Conservation (phyloP, 1,284 basidiomycete genomes). For the Cystobasidium slooffiae region DNA sequence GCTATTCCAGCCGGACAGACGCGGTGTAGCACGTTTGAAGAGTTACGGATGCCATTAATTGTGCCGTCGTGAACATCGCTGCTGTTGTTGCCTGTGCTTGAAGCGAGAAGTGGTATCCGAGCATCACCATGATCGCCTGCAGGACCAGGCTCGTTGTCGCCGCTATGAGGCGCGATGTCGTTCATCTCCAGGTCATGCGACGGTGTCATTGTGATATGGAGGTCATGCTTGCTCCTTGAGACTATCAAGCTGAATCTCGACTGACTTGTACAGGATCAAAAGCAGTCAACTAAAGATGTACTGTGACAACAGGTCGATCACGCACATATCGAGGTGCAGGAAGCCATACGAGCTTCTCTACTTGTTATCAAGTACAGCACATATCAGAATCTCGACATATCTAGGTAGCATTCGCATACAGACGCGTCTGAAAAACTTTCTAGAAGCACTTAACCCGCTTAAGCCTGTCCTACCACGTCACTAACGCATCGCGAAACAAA, state of each 20-base stretch:
- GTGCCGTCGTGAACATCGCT: background rate
- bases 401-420: no score
- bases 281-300: no score
- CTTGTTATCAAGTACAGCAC: no score
- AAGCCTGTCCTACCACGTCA: no score
- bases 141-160: background rate
- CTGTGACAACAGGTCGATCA: no score
- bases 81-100: background rate
- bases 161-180: background rate
- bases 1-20: conserved; percentile 26
- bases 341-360: no score
- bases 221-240: background rate
- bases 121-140: background rate
- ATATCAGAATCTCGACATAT: no score
- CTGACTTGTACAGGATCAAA: no score
- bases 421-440: no score
- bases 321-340: no score
- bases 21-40: background rate
- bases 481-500: no score
- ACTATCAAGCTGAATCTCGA: background rate
- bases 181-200: conserved; percentile 19
- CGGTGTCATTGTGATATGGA: background rate
- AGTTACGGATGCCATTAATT: background rate
- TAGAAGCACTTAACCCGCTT: no score
- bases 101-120: background rate